Evolutionary conservation across 257 asterid species (phyloP).

Genomic region (Jasminum sambac): DNA sequence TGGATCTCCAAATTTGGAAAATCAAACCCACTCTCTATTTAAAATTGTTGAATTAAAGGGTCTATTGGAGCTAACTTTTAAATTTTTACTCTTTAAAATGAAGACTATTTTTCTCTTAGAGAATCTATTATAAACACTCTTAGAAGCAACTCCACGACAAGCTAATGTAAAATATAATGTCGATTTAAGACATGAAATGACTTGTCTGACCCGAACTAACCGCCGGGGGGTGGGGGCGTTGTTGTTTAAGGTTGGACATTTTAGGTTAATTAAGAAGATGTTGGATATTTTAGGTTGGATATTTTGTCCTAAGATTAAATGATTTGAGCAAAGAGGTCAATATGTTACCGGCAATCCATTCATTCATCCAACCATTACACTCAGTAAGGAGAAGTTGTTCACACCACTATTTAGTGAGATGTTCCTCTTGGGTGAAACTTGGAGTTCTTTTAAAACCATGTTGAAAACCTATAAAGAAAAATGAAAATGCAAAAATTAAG

Average conservation of each 20-base stretch:
- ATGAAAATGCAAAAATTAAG: not conserved
- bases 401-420: slow-evolving; percentile 42
- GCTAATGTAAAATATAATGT: not conserved
- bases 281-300: too few relatives aligned
- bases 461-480: slow-evolving; percentile 42
- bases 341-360: slow-evolving; percentile 64
- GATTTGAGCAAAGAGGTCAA: slow-evolving; percentile 13
- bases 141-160: not conserved
- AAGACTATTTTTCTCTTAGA: too few relatives aligned
- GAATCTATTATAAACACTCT: too few relatives aligned
- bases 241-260: too few relatives aligned
- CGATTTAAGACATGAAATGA: not conserved
- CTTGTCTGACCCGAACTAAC: not conserved
- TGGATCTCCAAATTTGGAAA: too few relatives aligned
- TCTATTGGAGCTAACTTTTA: too few relatives aligned
- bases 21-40: too few relatives aligned
- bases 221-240: not conserved
- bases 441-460: slow-evolving; percentile 50
- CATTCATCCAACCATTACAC: slow-evolving; percentile 83
- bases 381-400: slow-evolving; percentile 68
- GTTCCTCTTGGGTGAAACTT: slow-evolving; percentile 39
- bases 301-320: not conserved
- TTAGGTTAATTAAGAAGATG: too few relatives aligned
- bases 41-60: too few relatives aligned
- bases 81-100: too few relatives aligned